phyloP scores from a whole-genome alignment of 1,284 basidiomycete genomes.

The Ustilago shanxiensis region DNA sequence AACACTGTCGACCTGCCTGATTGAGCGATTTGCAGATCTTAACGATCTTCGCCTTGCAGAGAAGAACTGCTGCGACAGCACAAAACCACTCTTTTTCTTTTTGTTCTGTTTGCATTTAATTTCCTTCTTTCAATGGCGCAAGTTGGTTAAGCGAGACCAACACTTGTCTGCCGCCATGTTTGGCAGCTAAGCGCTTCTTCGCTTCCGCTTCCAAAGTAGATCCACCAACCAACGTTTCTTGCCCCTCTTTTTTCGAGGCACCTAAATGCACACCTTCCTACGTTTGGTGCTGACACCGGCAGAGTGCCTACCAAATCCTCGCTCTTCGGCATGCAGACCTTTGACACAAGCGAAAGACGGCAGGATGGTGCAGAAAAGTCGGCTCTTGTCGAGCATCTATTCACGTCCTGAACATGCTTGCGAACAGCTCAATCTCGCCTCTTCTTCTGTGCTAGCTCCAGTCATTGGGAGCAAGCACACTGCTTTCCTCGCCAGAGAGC shows the following conservation, averaged over 20 bases:
- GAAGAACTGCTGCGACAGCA: not conserved
- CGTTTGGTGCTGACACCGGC: not conserved
- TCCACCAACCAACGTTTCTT: constrained; percentile 18
- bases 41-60: constrained; percentile 9
- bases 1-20: not conserved
- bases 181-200: constrained; percentile 17
- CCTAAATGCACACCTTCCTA: not conserved
- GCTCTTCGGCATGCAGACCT: not conserved
- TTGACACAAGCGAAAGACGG: not conserved
- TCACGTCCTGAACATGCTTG: not conserved
- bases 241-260: not conserved
- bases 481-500: too few species aligned
- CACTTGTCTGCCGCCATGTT: constrained; percentile 25
- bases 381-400: constrained; percentile 20
- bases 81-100: not conserved
- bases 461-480: too few species aligned
- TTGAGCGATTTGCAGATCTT: constrained; percentile 2
- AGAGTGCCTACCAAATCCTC: not conserved
- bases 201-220: constrained; percentile 2
- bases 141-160: constrained; percentile 29
- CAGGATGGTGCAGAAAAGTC: not conserved
- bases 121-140: not conserved
- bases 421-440: not conserved
- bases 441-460: too few species aligned
- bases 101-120: not conserved